Evolutionary conservation across 75 land plant species (phyloP).

Genomic region (Pinus albicaulis): DNA sequence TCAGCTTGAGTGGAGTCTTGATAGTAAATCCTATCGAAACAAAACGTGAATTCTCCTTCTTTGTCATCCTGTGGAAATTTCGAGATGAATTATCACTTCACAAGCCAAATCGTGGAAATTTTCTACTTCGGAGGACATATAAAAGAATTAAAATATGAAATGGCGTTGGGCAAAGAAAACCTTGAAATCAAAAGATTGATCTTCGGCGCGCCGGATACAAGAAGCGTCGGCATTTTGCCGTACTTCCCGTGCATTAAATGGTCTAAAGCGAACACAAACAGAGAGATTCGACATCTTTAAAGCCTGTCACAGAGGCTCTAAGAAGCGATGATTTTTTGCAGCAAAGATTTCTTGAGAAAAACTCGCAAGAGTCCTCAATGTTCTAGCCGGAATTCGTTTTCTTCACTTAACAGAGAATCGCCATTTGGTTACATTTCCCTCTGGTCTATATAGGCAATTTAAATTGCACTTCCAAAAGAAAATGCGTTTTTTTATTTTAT

Average conservation of each 20-base stretch:
- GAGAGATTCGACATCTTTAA: slow-evolving; percentile 57
- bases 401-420: too few relatives aligned
- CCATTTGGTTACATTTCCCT: too few relatives aligned
- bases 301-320: too few relatives aligned
- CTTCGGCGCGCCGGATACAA: slow-evolving; percentile 35
- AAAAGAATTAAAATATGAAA: neutral
- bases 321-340: too few relatives aligned
- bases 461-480: too few relatives aligned
- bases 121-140: neutral
- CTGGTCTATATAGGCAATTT: too few relatives aligned
- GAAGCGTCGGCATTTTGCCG: slow-evolving; percentile 19
- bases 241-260: slow-evolving; percentile 47
- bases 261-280: slow-evolving; percentile 75
- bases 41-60: slow-evolving; percentile 55
- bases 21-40: slow-evolving; percentile 74
- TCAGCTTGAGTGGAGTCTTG: slow-evolving; percentile 61
- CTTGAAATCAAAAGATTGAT: slow-evolving; percentile 60
- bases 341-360: too few relatives aligned
- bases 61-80: slow-evolving; percentile 60
- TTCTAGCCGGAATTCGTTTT: too few relatives aligned
- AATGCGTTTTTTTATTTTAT: too few relatives aligned
- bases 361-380: too few relatives aligned
- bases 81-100: slow-evolving; percentile 5
- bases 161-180: slow-evolving; percentile 17
- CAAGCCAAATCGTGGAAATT: neutral